These are phyloP conservation scores for Moesziomyces sp. DNA, from an alignment of 1,284 basidiomycete species.

Conservation along the genomic window DNA sequence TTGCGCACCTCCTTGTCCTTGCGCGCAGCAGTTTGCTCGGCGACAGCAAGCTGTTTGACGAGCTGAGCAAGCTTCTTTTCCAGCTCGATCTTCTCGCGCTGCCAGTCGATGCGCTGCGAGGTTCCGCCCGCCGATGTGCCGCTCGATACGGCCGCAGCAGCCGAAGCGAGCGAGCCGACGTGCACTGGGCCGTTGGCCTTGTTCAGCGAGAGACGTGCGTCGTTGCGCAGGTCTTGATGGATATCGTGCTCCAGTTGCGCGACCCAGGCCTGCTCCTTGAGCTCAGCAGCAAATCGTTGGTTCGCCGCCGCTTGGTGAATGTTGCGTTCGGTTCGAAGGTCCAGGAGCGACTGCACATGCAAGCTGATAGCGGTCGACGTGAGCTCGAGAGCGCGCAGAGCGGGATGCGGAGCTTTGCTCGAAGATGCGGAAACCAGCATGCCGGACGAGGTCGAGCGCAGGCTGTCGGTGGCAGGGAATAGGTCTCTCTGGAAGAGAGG, in stretches of 20 bases:
- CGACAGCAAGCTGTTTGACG: constrained; percentile 28
- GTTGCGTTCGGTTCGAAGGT: constrained; percentile 34
- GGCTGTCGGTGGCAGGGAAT: constrained; percentile 41
- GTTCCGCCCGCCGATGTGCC: constrained; percentile 11
- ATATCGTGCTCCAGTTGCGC: constrained; percentile 29
- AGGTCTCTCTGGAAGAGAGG: constrained; percentile 49
- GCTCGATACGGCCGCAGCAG: constrained; percentile 19
- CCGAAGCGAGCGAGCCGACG: constrained; percentile 24
- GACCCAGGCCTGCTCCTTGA: constrained; percentile 24
- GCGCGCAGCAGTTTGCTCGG: constrained; percentile 23
- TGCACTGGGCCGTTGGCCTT: constrained; percentile 32
- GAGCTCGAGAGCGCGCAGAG: constrained; percentile 34
- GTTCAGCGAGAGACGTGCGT: constrained; percentile 41
- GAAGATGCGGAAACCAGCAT: constrained; percentile 22
- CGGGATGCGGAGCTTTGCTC: constrained; percentile 26
- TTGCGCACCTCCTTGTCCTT: constrained; percentile 34
- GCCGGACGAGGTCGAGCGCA: constrained; percentile 27
- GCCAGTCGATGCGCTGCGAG: constrained; percentile 35
- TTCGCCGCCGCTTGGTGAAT: constrained; percentile 14
- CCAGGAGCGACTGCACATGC: constrained; percentile 37
- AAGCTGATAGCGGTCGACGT: constrained; percentile 25
- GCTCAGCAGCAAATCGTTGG: constrained; percentile 17
- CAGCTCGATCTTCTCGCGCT: constrained; percentile 38
- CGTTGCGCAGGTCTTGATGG: constrained; percentile 25
- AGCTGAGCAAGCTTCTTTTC: constrained; percentile 39